Base-by-base conservation (phyloP, 2,329 filamentous ascomycete species). In the Penicillium sp. region DNA sequence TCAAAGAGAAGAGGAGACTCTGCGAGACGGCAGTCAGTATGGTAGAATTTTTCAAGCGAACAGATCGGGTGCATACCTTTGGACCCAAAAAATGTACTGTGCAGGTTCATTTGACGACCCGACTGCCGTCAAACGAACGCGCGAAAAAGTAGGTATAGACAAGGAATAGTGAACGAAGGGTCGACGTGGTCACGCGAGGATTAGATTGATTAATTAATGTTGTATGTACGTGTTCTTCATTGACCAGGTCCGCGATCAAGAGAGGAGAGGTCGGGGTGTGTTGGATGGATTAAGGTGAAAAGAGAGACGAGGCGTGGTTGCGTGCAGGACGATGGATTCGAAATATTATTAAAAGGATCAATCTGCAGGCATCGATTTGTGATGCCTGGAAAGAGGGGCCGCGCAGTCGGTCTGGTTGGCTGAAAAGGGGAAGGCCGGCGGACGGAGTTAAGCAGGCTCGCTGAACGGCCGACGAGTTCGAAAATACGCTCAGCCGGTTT, bases 91-190 rank as follows among this genome's bases (percentile, higher is more conserved):
- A 80, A 77, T 72, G 77, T 77, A 77, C 77, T 79, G 80, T 92
- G 91, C 92, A 97, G 91, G 91, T 94, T 96, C 92, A 96, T 96
- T 91, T 93, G 90, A 95, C 91, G 92, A 90, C 88, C 73, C 64
- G 46, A 65, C 61, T 71, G 87, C 86, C 89, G 90, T 82, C 91
- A 94, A 95, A 88, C 20, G 47, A 58, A 58, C 56, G 56, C 56
- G 56, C 52, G 46, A 40, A 56, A 54, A 33, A 12, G 24, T 11
- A 28, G 24, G 45, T 24, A 23, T 3, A 23, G 45, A 47, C 18
- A 33, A 33, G 16, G 6, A 26, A 23, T 42, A 14, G 16, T 14
- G 38, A 24, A n/a, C n/a, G n/a, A n/a, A n/a, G n/a, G n/a, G n/a
- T n/a, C n/a, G n/a, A n/a, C n/a, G n/a, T n/a, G n/a, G 46, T 30